These are phyloP conservation scores for Ganoderma resinaceum DNA, from an alignment of 1,284 basidiomycete genomes.

Conservation along the genomic window DNA sequence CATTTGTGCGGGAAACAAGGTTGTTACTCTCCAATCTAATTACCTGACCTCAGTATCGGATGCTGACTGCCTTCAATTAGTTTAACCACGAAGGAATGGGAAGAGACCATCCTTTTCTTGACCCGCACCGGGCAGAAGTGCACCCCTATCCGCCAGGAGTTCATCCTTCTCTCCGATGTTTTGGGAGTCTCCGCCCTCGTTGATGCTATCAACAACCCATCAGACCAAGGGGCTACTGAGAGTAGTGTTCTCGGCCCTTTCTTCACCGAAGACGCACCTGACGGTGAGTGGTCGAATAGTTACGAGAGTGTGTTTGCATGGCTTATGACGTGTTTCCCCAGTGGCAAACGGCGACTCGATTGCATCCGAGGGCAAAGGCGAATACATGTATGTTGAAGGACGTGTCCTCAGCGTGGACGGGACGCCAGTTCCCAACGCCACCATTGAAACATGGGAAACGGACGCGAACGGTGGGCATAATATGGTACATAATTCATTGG, in stretches of 20 bases:
- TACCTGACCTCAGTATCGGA: too few species aligned
- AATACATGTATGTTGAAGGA: constrained; percentile 84
- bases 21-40: too few species aligned
- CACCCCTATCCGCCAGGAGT: constrained; percentile 80
- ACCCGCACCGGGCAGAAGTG: constrained; percentile 80
- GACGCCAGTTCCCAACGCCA: constrained; percentile 67
- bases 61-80: constrained; percentile 36
- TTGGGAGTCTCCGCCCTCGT: constrained; percentile 83
- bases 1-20: constrained; percentile 71
- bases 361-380: constrained; percentile 81
- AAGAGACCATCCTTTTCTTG: constrained; percentile 78
- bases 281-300: constrained; percentile 53
- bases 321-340: constrained; percentile 24
- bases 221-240: constrained; percentile 68
- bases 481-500: constrained; percentile 20
- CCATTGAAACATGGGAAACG: constrained; percentile 91
- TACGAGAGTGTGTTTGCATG: not conserved
- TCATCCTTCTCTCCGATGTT: constrained; percentile 83
- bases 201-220: constrained; percentile 80
- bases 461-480: constrained; percentile 70
- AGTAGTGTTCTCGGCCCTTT: constrained; percentile 87
- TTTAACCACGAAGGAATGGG: constrained; percentile 88
- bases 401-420: constrained; percentile 70
- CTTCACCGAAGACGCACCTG: constrained; percentile 82
- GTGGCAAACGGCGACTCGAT: constrained; percentile 53